phyloP scores from a whole-genome alignment of 1,284 basidiomycete genomes.

The Ceratobasidium sp. region DNA sequence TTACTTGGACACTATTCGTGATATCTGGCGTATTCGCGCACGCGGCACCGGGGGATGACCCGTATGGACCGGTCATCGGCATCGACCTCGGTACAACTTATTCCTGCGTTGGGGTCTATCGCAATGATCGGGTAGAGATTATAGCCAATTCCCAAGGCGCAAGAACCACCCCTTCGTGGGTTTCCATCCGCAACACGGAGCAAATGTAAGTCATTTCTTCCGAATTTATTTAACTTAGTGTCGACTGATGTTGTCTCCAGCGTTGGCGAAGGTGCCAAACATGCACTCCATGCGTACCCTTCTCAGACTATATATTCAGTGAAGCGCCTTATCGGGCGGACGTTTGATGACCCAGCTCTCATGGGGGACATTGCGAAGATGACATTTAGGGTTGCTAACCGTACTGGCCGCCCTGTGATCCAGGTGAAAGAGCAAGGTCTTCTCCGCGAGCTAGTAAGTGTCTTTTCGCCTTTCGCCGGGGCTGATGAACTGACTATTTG shows the following conservation, averaged over 20 bases:
- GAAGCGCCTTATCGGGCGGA: slow-evolving; percentile 95
- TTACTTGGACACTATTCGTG: too few species aligned
- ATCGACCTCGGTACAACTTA: too few species aligned
- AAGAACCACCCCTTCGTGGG: slow-evolving; percentile 58
- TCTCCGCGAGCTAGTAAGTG: slow-evolving; percentile 40
- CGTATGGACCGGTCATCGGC: too few species aligned
- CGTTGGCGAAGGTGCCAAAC: slow-evolving; percentile 99
- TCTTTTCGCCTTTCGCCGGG: slow-evolving; percentile 71
- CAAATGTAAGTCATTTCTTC: too few species aligned
- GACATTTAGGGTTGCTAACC: too few species aligned
- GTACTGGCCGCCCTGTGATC: too few species aligned
- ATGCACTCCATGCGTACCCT: slow-evolving; percentile 95
- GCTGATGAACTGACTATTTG: slow-evolving; percentile 62
- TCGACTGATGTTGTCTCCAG: too few species aligned
- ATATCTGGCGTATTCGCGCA: too few species aligned
- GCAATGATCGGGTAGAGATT: slow-evolving; percentile 98
- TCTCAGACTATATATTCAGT: slow-evolving; percentile 95
- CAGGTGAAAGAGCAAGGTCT: slow-evolving; percentile 80
- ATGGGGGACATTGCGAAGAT: too few species aligned
- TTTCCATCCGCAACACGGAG: slow-evolving; percentile 56
- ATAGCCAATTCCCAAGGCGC: slow-evolving; percentile 85
- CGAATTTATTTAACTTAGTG: too few species aligned
- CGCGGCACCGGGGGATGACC: too few species aligned
- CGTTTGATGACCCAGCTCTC: too few species aligned
- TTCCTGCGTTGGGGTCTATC: slow-evolving; percentile 98